Conservation (phyloP, 306 rosid genomes). For the Macrotyloma uniflorum region DNA sequence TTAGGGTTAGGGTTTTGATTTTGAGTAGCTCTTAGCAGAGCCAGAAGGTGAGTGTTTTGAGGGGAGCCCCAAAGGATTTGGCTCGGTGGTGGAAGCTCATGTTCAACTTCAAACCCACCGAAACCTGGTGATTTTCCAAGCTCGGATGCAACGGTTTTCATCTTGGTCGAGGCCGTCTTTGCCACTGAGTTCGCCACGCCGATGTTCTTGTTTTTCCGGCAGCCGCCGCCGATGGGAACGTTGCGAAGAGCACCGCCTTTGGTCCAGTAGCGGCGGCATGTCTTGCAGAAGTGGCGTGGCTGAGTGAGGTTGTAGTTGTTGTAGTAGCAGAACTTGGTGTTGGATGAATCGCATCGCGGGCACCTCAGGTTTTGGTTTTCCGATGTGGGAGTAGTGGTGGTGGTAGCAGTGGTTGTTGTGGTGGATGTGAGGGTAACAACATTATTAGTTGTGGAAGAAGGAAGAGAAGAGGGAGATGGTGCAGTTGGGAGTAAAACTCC, state of each 20-base stretch:
- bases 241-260: conserved; percentile 40
- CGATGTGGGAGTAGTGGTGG: conserved; percentile 31
- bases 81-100: conserved; percentile 40
- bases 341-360: conserved; percentile 50
- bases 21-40: conserved; percentile 66
- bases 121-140: conserved; percentile 50
- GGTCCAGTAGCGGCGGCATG: conserved; percentile 93
- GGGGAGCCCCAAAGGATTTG: conserved; percentile 94
- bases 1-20: conserved; percentile 71
- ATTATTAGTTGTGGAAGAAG: conserved; percentile 37
- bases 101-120: conserved; percentile 47
- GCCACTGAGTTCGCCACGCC: conserved; percentile 40
- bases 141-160: conserved; percentile 64
- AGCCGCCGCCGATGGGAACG: conserved; percentile 43
- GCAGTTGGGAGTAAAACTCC: conserved; percentile 41
- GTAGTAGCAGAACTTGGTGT: conserved; percentile 84
- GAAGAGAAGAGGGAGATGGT: conserved; percentile 44
- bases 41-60: conserved; percentile 70
- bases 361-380: conserved; percentile 77
- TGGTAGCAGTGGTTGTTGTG: conserved; percentile 29
- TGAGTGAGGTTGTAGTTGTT: conserved; percentile 79
- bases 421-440: conserved; percentile 28
- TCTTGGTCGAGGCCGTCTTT: conserved; percentile 48
- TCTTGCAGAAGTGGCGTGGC: conserved; percentile 98
- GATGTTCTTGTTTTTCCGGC: conserved; percentile 60